Percentiles rank a stretch among this genome's conserved stretches.
phyloP scores from a whole-genome alignment of 352 stramenopile species.

The Blastocystis sp. region DNA sequence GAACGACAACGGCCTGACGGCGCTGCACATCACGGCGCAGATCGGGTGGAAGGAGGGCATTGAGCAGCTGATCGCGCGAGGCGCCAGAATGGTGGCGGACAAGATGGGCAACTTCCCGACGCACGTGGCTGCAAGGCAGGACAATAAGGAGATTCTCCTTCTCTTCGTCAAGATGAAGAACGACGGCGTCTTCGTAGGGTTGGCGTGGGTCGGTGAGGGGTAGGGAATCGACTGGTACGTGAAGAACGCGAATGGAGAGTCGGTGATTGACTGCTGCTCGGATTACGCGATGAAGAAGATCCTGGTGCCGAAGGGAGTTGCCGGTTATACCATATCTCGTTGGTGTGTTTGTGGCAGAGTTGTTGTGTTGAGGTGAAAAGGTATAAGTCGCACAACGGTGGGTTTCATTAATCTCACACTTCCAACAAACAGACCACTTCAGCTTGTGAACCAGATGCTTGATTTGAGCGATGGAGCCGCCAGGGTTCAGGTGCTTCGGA shows the following conservation, averaged over 20 bases:
- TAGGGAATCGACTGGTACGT: slow-evolving; percentile 23
- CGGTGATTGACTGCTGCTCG: slow-evolving; percentile 35
- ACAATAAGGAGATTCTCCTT: background rate
- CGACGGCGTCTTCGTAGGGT: background rate
- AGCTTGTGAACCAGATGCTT: slow-evolving; percentile 79
- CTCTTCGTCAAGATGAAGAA: slow-evolving; percentile 24
- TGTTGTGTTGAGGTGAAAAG: background rate
- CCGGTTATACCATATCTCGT: slow-evolving; percentile 37
- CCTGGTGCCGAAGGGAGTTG: slow-evolving; percentile 34
- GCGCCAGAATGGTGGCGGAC: slow-evolving; percentile 15
- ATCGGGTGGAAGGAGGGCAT: slow-evolving; percentile 38
- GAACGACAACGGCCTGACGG: slow-evolving; percentile 55
- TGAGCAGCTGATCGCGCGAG: background rate
- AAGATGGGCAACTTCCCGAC: slow-evolving; percentile 44
- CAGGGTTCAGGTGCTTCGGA: slow-evolving; percentile 98
- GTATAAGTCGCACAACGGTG: too few species aligned
- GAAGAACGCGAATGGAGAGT: slow-evolving; percentile 45
- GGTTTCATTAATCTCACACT: too few species aligned
- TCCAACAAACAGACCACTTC: slow-evolving; percentile 17
- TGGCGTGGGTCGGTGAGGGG: background rate
- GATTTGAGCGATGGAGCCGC: slow-evolving; percentile 96
- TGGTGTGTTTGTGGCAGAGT: slow-evolving; percentile 14
- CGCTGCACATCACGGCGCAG: slow-evolving; percentile 37
- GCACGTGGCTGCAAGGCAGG: slow-evolving; percentile 50
- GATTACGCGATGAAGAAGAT: slow-evolving; percentile 44